A percentile compares a stretch with the other conserved stretches of the same genome.
Conservation (phyloP, 192 early-diverging fungal genomes). For the Anaeromyces robustus region DNA sequence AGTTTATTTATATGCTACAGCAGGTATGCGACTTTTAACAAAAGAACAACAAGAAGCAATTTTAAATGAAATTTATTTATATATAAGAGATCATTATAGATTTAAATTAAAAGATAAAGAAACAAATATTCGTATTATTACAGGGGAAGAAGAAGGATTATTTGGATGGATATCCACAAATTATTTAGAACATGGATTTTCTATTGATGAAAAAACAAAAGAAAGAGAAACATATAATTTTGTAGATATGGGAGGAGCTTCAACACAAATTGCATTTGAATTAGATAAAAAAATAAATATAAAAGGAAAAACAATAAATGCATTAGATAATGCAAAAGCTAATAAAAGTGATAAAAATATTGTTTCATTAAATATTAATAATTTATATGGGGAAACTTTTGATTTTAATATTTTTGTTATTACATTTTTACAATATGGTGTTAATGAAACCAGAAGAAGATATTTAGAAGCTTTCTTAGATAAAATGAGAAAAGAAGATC, state of each 20-base stretch:
- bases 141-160: not conserved
- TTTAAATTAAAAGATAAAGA: not conserved
- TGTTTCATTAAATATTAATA: conserved; percentile 38
- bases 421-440: conserved; percentile 89
- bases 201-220: not conserved
- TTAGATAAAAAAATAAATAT: not conserved
- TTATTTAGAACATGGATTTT: conserved; percentile 23
- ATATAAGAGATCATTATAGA: not conserved
- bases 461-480: conserved; percentile 21
- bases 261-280: conserved; percentile 85
- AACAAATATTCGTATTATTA: not conserved
- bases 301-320: not conserved
- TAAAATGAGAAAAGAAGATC: not conserved
- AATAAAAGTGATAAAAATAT: conserved; percentile 43
- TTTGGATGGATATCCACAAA: not conserved
- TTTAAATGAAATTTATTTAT: not conserved
- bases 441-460: conserved; percentile 74
- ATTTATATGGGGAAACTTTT: conserved; percentile 43
- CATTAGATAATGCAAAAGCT: not conserved
- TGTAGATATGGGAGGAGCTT: conserved; percentile 93
- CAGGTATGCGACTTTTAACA: conserved; percentile 71
- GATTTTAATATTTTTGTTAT: conserved; percentile 69
- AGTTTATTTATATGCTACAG: conserved; percentile 82
- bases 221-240: conserved; percentile 17
- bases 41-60: conserved; percentile 32